phyloP scores from a whole-genome alignment of 164 flowering plant genomes.

The Vitis amurensis region DNA sequence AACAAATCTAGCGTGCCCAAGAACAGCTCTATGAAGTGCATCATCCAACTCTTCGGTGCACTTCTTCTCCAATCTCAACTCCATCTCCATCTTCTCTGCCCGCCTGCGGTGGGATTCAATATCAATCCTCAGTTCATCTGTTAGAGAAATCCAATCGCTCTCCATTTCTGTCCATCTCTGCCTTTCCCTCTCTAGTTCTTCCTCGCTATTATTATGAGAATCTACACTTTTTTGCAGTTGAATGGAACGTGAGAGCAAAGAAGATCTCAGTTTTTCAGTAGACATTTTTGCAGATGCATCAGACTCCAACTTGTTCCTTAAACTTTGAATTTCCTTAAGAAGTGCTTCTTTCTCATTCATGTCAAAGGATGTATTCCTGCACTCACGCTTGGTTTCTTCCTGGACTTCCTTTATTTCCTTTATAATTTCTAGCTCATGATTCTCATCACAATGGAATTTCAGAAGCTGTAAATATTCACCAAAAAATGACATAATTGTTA shows the following conservation, averaged over 20 bases:
- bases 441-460: conserved; percentile 19
- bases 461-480: conserved; percentile 32
- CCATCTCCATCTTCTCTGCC: conserved; percentile 76
- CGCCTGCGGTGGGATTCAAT: conserved; percentile 62
- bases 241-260: conserved; percentile 44
- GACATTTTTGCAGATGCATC: conserved; percentile 40
- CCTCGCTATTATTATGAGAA: conserved; percentile 24
- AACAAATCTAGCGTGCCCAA: conserved; percentile 77
- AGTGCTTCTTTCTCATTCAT: conserved; percentile 68
- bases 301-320: conserved; percentile 58
- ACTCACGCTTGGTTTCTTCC: conserved; percentile 23
- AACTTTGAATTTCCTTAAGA: conserved; percentile 64
- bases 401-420: conserved; percentile 35
- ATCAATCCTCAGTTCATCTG: conserved; percentile 87
- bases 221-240: conserved; percentile 46
- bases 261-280: conserved; percentile 43
- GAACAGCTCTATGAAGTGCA: conserved; percentile 74
- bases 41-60: conserved; percentile 85
- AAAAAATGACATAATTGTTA: neutral
- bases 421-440: conserved; percentile 27
- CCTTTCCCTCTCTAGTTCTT: conserved; percentile 80
- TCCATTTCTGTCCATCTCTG: conserved; percentile 94
- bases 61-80: conserved; percentile 68
- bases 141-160: conserved; percentile 93
- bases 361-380: conserved; percentile 29